phyloP scores from a whole-genome alignment of 2,329 filamentous ascomycete genomes.

The Pseudogymnoascus sp. region DNA sequence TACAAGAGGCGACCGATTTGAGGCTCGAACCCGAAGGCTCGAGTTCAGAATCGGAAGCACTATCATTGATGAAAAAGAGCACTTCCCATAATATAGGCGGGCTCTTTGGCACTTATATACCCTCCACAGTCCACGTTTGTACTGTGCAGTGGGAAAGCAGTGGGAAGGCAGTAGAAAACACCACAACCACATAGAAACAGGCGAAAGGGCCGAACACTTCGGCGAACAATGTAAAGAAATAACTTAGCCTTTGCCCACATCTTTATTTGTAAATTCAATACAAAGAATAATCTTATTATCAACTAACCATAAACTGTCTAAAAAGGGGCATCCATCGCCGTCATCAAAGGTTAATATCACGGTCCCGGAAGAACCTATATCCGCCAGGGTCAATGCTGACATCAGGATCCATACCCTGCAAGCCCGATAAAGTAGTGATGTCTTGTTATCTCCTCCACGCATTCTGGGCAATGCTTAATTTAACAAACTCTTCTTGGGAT shows the following conservation, averaged over 20 bases:
- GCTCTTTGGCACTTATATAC: neutral
- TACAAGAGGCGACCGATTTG: neutral
- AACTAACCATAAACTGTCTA: neutral
- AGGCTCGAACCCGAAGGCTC: neutral
- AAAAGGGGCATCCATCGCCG: neutral
- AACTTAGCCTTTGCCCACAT: neutral
- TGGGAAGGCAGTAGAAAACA: neutral
- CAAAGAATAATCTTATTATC: neutral
- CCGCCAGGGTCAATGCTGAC: neutral
- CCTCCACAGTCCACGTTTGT: neutral
- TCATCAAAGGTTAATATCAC: neutral
- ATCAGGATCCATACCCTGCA: neutral
- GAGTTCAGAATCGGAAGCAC: neutral
- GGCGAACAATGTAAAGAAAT: neutral
- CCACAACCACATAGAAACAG: neutral
- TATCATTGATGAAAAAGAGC: neutral
- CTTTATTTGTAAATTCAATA: neutral
- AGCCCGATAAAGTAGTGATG: neutral
- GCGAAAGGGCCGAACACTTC: neutral
- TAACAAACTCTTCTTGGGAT: neutral
- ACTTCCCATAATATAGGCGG: neutral
- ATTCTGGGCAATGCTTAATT: slow-evolving; percentile 6
- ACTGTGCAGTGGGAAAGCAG: neutral
- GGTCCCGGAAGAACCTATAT: neutral
- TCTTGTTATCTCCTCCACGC: neutral